Evolutionary conservation across 331 rosid species (phyloP).

Genomic region (Spiraea crenata): DNA sequence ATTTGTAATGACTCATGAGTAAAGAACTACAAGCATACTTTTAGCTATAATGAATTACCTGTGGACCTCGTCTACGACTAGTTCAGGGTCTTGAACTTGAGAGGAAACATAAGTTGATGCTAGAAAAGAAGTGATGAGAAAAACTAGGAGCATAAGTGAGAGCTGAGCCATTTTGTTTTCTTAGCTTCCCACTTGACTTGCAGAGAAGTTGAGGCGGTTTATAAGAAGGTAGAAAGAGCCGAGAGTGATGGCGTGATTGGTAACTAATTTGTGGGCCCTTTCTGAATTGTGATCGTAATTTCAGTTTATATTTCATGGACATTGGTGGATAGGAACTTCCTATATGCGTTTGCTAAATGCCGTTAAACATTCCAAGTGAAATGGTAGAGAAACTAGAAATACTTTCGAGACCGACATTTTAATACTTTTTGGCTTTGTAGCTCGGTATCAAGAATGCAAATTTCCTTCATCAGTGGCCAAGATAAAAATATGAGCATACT

Average conservation of each 20-base stretch:
- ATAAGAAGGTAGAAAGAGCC: constrained; percentile 67
- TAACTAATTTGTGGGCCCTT: constrained; percentile 39
- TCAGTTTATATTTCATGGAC: constrained; percentile 1
- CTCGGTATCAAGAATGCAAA: no score
- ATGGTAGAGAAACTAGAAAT: constrained; percentile 17
- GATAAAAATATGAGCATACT: no score
- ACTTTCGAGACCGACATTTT: no score
- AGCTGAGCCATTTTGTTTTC: constrained; percentile 2
- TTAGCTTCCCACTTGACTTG: neutral
- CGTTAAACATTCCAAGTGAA: constrained; percentile 41
- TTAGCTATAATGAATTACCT: constrained; percentile 33
- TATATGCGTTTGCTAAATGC: constrained; percentile 29
- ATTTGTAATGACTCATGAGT: no score
- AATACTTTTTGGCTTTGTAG: no score
- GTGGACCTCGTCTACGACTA: constrained; percentile 69
- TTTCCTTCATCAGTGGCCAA: no score
- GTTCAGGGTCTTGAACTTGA: constrained; percentile 55
- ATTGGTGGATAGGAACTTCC: neutral
- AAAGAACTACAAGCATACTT: no score
- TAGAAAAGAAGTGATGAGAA: constrained; percentile 32
- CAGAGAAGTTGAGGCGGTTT: constrained; percentile 13
- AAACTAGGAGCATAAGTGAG: constrained; percentile 22
- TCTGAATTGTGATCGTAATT: constrained; percentile 33
- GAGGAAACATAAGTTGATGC: constrained; percentile 33
- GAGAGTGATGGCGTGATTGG: constrained; percentile 91